Conservation (phyloP, 176 grass and related monocot genomes). For the Thinopyrum elongatum region DNA sequence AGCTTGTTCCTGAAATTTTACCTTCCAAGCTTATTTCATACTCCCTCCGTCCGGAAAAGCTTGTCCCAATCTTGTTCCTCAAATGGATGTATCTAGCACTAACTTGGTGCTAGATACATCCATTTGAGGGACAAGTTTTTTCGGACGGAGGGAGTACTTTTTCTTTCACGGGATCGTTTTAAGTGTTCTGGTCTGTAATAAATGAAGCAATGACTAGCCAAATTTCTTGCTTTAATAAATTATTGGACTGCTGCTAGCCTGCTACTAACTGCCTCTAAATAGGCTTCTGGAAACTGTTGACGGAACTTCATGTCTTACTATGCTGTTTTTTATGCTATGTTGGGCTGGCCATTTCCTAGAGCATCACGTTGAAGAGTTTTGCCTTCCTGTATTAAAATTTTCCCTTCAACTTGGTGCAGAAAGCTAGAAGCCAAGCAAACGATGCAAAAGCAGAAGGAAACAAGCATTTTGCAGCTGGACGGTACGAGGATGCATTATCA, state of each 20-base stretch:
- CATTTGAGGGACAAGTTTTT: too few relatives aligned
- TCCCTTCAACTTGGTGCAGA: slow-evolving; percentile 43
- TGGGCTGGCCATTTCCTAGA: not conserved
- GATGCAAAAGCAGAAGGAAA: slow-evolving; percentile 92
- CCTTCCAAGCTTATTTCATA: not conserved
- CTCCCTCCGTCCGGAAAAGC: too few relatives aligned
- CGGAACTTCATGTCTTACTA: not conserved
- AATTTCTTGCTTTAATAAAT: not conserved
- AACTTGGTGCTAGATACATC: too few relatives aligned
- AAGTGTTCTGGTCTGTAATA: not conserved
- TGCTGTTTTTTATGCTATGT: not conserved
- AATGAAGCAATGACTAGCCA: not conserved
- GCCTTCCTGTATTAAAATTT: slow-evolving; percentile 18
- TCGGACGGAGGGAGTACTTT: too few relatives aligned
- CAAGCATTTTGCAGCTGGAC: slow-evolving; percentile 58
- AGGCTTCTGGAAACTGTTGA: not conserved
- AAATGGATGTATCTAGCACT: too few relatives aligned
- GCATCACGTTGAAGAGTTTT: not conserved
- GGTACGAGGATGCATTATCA: slow-evolving; percentile 66
- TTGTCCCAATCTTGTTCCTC: too few relatives aligned
- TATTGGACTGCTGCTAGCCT: not conserved
- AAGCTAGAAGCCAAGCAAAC: slow-evolving; percentile 73
- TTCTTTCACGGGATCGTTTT: not conserved
- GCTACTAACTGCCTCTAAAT: not conserved
- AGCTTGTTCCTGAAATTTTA: not conserved